Evolutionary conservation across 441 rosid species (phyloP), one percentile per base, ranked within the genome.

Genomic region (Populus tomentosa): DNA sequence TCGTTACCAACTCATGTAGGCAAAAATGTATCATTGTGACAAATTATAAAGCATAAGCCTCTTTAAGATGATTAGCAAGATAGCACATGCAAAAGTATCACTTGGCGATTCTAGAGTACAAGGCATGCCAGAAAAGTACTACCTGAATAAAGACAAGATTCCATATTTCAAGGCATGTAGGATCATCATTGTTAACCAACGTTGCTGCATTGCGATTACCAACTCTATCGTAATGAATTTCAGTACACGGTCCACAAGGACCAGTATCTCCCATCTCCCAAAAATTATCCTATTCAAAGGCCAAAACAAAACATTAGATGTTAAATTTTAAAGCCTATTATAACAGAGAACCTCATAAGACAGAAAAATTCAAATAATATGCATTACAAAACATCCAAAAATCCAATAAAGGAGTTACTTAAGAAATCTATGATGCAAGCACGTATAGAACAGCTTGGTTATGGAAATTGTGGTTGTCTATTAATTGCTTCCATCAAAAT

Each of bases 211-310:
- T 90, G 0, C 97, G 98, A 72, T 91, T 88, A 76, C 98, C 99
- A 80, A 90, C 79, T 82, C 98, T 89, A 81, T 97, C 99, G 73
- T 78, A 96, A 86, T 96, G 99, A 71, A 96, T 96, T 82, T 96
- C 98, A 5, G 97, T 96, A 80, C 99, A 96, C 82, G 99, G 99
- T 64, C 99, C 99, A 76, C 99, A 94, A 10, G 98, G 99, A 84
- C 99, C 99, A 35, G 98, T 91, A 83, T 96, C 99, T 26, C 99
- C 99, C 98, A 97, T 94, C 90, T 97, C 99, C 98, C 98, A 97
- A 80, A 97, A 97, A 83, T 97, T 97, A 85, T 97, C 99, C 99
- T 94, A 80, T 68, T 64, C 24, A 67, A 40, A 77, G 69, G 50
- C 23, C 79, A 78, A 59, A 64, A 33, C 75, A 73, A 84, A 75